Base-by-base conservation (phyloP, 257 asterid species). In the Salvia rosmarinus region DNA sequence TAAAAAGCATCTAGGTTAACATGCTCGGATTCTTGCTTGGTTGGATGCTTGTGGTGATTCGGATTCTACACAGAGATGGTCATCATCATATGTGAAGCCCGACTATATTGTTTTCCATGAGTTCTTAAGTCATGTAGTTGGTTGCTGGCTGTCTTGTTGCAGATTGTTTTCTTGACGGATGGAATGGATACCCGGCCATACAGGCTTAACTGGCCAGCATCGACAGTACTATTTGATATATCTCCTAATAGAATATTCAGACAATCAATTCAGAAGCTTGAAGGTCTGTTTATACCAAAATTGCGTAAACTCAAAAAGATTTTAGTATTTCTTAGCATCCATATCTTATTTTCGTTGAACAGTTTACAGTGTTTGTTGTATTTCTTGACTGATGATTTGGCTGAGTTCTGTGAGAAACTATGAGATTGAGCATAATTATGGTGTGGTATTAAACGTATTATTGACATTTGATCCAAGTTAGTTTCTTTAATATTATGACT, bases 151-250 rank as follows among this genome's bases (percentile, higher is more conserved):
- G 30, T 79, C 81, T 79, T 40, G 72, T 72, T 83, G 79, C 82
- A 92, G 98, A 89, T 85, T 89, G 87, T 92, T 78, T 72, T n/a
- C n/a, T n/a, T n/a, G 56, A 86, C 96, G 32, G 96, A 92, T 86
- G 96, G 96, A 4, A 83, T 89, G 90, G 98, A 91, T 55, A 92
- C 96, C 19, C 91, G 96, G 4, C 92, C 98, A 19, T 92, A 86
- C 80, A 77, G 89, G 75, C 91, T 89, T 67, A 85, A 85, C 42
- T 92, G 98, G 96, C 90, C 96, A 11, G 44, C 85, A 68, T 86
- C 96, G 67, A 86, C 96, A 20, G 37, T 82, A 37, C 61, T 89
- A 64, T 88, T 83, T 71, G 87, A 86, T 62, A 43, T 92, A 25
- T 89, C 96, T 70, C 95, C 98, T 0, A 83, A 79, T 30, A 75